phyloP scores from a whole-genome alignment of 2,329 filamentous ascomycete genomes.

The Colletotrichum lindemuthianum region DNA sequence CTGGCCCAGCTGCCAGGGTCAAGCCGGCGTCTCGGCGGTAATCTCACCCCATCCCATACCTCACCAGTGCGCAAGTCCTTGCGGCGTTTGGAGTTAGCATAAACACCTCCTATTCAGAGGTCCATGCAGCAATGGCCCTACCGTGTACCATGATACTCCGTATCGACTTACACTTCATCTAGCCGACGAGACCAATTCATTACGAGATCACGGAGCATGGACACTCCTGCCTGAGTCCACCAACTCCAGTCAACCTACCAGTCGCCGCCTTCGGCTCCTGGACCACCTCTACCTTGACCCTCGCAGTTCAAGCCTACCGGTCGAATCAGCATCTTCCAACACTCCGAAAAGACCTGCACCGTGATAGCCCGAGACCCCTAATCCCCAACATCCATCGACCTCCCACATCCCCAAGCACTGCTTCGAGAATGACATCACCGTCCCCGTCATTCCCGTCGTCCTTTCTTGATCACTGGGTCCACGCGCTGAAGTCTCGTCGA shows the following conservation, averaged over 20 bases:
- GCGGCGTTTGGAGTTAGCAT: constrained; percentile 27
- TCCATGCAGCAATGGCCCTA: constrained; percentile 20
- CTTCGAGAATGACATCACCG: constrained; percentile 30
- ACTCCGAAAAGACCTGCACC: constrained; percentile 16
- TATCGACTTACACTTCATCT: constrained; percentile 1
- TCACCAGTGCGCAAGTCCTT: background rate
- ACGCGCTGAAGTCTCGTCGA: constrained; percentile 39
- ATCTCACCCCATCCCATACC: constrained; percentile 5
- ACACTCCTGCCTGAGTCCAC: constrained; percentile 8
- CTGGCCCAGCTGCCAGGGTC: constrained; percentile 12
- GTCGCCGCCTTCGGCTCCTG: constrained; percentile 15
- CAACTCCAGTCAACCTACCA: background rate
- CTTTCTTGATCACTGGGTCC: constrained; percentile 51
- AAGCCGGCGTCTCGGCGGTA: constrained; percentile 22
- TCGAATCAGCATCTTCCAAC: constrained; percentile 19
- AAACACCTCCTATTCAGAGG: constrained; percentile 28
- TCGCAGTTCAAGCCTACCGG: background rate
- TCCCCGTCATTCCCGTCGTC: constrained; percentile 46
- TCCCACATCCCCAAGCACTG: background rate
- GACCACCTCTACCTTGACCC: too few relatives aligned
- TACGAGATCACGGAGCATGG: constrained; percentile 7
- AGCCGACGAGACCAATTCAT: background rate
- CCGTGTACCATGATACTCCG: constrained; percentile 28
- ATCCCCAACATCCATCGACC: constrained; percentile 13
- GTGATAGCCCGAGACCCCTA: constrained; percentile 12